Conservation (phyloP, 1,284 basidiomycete species). For the Naganishia cerealis region DNA sequence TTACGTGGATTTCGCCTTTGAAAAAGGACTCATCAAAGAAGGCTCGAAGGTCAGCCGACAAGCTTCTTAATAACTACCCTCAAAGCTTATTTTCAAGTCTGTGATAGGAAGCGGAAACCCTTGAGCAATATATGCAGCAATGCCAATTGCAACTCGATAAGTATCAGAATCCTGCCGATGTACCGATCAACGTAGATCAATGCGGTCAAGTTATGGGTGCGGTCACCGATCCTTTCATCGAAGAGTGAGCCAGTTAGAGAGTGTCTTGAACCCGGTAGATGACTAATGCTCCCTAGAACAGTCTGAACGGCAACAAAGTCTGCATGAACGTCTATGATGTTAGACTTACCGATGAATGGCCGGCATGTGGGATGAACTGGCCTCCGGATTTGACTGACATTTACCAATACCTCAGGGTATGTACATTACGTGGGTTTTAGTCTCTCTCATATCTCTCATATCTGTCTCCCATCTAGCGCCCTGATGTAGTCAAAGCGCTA, state of each 20-base stretch:
- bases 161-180: slow-evolving; percentile 50
- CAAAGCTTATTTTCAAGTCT: neutral
- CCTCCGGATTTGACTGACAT: slow-evolving; percentile 81
- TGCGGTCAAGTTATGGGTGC: slow-evolving; percentile 70
- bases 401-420: slow-evolving; percentile 74
- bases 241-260: slow-evolving; percentile 60
- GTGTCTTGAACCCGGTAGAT: neutral
- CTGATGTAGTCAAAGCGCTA: slow-evolving; percentile 76
- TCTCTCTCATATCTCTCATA: neutral
- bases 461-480: slow-evolving; percentile 57
- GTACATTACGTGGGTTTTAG: slow-evolving; percentile 44
- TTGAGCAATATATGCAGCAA: slow-evolving; percentile 63
- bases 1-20: slow-evolving; percentile 82
- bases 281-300: slow-evolving; percentile 44
- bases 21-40: slow-evolving; percentile 73
- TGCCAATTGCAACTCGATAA: slow-evolving; percentile 65
- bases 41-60: slow-evolving; percentile 63
- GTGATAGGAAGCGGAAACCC: slow-evolving; percentile 63
- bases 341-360: slow-evolving; percentile 74
- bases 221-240: slow-evolving; percentile 65
- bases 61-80: neutral
- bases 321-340: slow-evolving; percentile 97
- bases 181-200: slow-evolving; percentile 63
- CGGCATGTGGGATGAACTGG: slow-evolving; percentile 99
- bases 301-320: slow-evolving; percentile 68